A percentile compares a stretch with the other conserved stretches of the same genome.
phyloP scores from a whole-genome alignment of 257 asterid genomes.

The Leptodermis oblonga region DNA sequence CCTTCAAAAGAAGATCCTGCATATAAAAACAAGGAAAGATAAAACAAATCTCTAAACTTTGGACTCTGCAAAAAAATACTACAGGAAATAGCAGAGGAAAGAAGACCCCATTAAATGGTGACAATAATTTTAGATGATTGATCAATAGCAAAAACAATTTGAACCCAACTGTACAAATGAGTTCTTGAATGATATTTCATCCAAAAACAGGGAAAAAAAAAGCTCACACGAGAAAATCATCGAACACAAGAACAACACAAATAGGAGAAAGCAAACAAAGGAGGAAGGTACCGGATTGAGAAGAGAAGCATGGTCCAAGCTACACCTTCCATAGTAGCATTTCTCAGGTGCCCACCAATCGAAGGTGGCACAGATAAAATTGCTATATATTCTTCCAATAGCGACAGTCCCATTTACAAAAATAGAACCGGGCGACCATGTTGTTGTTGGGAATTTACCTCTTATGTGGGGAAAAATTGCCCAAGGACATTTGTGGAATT shows the following conservation, averaged over 20 bases:
- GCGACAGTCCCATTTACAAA: conserved; percentile 38
- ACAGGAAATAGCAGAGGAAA: too few species aligned
- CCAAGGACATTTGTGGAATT: too few species aligned
- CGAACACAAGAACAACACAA: background rate
- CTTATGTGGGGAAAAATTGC: too few species aligned
- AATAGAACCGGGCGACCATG: conserved; percentile 34
- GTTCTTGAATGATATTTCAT: background rate
- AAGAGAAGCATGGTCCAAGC: conserved; percentile 75
- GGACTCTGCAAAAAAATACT: too few species aligned
- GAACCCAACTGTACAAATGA: background rate
- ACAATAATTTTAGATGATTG: too few species aligned
- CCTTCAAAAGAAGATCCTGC: conserved; percentile 83
- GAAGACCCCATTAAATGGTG: too few species aligned
- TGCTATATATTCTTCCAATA: conserved; percentile 50
- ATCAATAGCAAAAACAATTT: too few species aligned
- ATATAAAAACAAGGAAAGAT: too few species aligned
- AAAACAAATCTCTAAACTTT: too few species aligned
- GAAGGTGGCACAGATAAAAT: conserved; percentile 77
- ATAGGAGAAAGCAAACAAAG: background rate
- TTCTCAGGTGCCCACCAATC: conserved; percentile 96
- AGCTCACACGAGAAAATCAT: background rate
- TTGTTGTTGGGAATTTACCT: too few species aligned
- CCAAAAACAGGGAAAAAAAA: background rate
- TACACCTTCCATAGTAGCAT: conserved; percentile 79
- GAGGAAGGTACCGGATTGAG: conserved; percentile 55